Conservation (phyloP, 768 basidiomycete genomes). For the Mycena maculata region DNA sequence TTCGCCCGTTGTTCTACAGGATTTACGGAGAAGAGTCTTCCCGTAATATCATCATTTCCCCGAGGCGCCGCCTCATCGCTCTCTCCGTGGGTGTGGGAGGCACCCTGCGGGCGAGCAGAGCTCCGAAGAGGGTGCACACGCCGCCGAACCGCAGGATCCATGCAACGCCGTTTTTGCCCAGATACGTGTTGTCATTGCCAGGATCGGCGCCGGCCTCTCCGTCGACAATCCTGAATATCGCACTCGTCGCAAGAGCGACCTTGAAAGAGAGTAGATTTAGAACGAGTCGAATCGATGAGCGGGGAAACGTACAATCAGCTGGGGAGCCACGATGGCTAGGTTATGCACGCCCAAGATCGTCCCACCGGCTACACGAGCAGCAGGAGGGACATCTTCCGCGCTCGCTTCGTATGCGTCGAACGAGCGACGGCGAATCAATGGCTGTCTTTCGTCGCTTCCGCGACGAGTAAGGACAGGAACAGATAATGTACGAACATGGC, state of each 20-base stretch:
- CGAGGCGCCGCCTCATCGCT: slow-evolving; percentile 85
- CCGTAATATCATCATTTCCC: slow-evolving; percentile 80
- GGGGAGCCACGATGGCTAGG: slow-evolving; percentile 93
- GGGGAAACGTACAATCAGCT: slow-evolving; percentile 79
- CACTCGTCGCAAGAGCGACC: slow-evolving; percentile 23
- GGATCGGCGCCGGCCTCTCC: slow-evolving; percentile 63
- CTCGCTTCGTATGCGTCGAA: slow-evolving; percentile 60
- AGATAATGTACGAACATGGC: slow-evolving; percentile 67
- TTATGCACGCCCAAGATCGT: slow-evolving; percentile 97
- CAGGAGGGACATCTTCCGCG: slow-evolving; percentile 47
- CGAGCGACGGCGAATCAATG: slow-evolving; percentile 70
- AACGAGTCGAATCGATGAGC: background rate
- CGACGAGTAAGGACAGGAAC: slow-evolving; percentile 54
- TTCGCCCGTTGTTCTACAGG: slow-evolving; percentile 55
- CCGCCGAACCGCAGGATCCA: slow-evolving; percentile 97
- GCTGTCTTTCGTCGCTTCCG: slow-evolving; percentile 60
- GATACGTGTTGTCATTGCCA: slow-evolving; percentile 65
- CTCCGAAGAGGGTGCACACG: slow-evolving; percentile 63
- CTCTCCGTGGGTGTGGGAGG: slow-evolving; percentile 92
- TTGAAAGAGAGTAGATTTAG: background rate
- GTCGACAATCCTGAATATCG: slow-evolving; percentile 61
- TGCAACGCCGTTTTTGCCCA: slow-evolving; percentile 89
- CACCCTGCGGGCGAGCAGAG: slow-evolving; percentile 81
- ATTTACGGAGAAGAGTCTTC: slow-evolving; percentile 53
- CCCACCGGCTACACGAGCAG: slow-evolving; percentile 78